Evolutionary conservation across 352 stramenopile species (phyloP).

Genomic region (Globisporangium megalacanthum): DNA sequence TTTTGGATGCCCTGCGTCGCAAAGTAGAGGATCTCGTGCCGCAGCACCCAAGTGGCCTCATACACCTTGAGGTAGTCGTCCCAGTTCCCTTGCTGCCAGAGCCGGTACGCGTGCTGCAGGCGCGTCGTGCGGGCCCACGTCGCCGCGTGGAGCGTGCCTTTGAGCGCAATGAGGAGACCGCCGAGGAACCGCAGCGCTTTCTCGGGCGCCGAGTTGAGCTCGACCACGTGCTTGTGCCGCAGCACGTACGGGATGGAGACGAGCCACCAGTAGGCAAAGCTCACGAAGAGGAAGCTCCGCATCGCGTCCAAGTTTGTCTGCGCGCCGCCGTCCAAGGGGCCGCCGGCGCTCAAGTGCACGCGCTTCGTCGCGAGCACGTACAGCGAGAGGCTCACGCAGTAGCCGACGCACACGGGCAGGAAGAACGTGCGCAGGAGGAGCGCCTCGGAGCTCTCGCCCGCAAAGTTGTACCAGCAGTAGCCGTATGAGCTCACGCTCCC

Average conservation of each 20-base stretch:
- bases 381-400: conserved; percentile 63
- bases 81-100: conserved; percentile 80
- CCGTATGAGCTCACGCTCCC: conserved; percentile 67
- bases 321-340: conserved; percentile 29
- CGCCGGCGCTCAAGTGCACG: conserved; percentile 48
- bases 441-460: conserved; percentile 39
- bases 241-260: conserved; percentile 68
- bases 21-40: conserved; percentile 80
- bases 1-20: conserved; percentile 77
- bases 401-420: conserved; percentile 46
- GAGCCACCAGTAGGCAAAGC: conserved; percentile 62
- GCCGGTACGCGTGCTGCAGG: conserved; percentile 49
- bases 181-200: conserved; percentile 65
- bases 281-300: conserved; percentile 70
- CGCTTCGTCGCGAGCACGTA: conserved; percentile 72
- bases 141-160: conserved; percentile 57
- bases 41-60: conserved; percentile 78
- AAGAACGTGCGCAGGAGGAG: conserved; percentile 66
- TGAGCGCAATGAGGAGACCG: conserved; percentile 56
- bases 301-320: conserved; percentile 76
- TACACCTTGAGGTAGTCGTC: conserved; percentile 85
- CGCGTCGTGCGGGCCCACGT: conserved; percentile 68
- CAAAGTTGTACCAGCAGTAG: conserved; percentile 74
- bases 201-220: conserved; percentile 42
- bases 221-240: conserved; percentile 46